phyloP scores from a whole-genome alignment of 495 filamentous ascomycete genomes.

The Neurospora terricola region DNA sequence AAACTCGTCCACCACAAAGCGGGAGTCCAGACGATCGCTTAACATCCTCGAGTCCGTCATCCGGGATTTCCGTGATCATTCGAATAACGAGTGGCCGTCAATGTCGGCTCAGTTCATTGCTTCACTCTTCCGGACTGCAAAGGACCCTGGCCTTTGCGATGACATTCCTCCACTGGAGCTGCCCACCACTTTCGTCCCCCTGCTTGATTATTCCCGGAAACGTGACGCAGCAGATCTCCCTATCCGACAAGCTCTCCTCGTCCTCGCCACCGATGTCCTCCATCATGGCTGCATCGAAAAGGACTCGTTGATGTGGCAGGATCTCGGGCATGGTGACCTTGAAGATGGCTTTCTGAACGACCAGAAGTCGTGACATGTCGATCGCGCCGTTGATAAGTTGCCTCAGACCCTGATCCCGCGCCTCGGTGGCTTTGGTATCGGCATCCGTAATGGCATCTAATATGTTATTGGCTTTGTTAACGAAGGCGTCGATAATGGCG shows the following conservation, averaged over 20 bases:
- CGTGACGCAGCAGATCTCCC: slow-evolving; percentile 39
- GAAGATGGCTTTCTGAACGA: slow-evolving; percentile 45
- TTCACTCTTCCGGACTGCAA: slow-evolving; percentile 32
- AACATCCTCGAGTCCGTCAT: not conserved
- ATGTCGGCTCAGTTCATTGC: not conserved
- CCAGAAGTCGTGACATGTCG: slow-evolving; percentile 39
- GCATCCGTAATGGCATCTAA: slow-evolving; percentile 28
- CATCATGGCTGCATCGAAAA: slow-evolving; percentile 43
- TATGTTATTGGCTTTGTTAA: slow-evolving; percentile 28
- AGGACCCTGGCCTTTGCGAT: slow-evolving; percentile 45
- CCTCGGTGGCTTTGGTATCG: slow-evolving; percentile 27
- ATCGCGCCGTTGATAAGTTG: slow-evolving; percentile 36
- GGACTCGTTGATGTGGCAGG: slow-evolving; percentile 33
- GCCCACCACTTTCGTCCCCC: slow-evolving; percentile 45
- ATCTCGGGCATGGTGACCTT: slow-evolving; percentile 40
- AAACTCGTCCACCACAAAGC: not conserved
- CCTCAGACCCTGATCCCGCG: slow-evolving; percentile 35
- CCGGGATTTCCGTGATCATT: too few relatives aligned
- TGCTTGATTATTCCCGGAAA: slow-evolving; percentile 46
- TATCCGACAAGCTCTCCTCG: slow-evolving; percentile 32
- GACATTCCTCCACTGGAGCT: slow-evolving; percentile 43
- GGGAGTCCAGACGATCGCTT: not conserved
- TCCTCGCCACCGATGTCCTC: slow-evolving; percentile 49
- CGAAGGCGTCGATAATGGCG: slow-evolving; percentile 23
- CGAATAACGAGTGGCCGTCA: not conserved